Evolutionary conservation across 352 stramenopile species (phyloP).

Genomic region (Halophytophthora batemanensis): DNA sequence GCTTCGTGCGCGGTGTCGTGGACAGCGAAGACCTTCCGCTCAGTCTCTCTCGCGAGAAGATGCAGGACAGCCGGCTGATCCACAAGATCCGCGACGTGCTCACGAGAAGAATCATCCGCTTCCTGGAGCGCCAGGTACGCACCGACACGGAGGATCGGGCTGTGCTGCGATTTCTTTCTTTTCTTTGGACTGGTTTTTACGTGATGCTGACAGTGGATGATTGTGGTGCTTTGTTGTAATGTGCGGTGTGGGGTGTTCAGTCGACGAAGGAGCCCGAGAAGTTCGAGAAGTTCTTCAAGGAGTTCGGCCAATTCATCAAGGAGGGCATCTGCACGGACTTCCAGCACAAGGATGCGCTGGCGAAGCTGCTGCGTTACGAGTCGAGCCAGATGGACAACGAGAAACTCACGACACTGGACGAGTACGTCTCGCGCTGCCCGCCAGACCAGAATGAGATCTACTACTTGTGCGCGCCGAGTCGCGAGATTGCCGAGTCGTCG

Average conservation of each 20-base stretch:
- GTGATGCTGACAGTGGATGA: neutral
- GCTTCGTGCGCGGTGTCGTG: slow-evolving; percentile 85
- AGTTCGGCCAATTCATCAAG: slow-evolving; percentile 98
- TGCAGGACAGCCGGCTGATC: slow-evolving; percentile 97
- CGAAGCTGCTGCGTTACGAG: slow-evolving; percentile 98
- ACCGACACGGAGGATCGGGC: neutral
- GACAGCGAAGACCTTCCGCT: slow-evolving; percentile 99
- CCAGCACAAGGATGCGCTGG: slow-evolving; percentile 87
- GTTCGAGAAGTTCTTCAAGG: slow-evolving; percentile 97
- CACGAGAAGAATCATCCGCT: slow-evolving; percentile 90
- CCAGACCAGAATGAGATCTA: slow-evolving; percentile 99
- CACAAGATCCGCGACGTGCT: slow-evolving; percentile 96
- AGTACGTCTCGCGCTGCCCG: slow-evolving; percentile 96
- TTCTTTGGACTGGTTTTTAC: slow-evolving; percentile 1
- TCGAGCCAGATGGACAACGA: slow-evolving; percentile 90
- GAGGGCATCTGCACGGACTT: slow-evolving; percentile 97
- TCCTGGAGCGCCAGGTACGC: slow-evolving; percentile 74
- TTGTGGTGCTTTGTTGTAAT: slow-evolving; percentile 2
- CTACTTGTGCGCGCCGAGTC: slow-evolving; percentile 96
- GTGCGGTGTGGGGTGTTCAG: slow-evolving; percentile 26
- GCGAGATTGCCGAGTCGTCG: slow-evolving; percentile 93
- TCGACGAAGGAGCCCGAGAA: slow-evolving; percentile 94
- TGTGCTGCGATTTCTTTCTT: neutral
- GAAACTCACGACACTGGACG: slow-evolving; percentile 96
- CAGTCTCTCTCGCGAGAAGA: slow-evolving; percentile 98